Evolutionary conservation across 352 stramenopile genomes (phyloP), one percentile per base, ranked within the genome.

Genomic region (Phytophthora sansomeana): DNA sequence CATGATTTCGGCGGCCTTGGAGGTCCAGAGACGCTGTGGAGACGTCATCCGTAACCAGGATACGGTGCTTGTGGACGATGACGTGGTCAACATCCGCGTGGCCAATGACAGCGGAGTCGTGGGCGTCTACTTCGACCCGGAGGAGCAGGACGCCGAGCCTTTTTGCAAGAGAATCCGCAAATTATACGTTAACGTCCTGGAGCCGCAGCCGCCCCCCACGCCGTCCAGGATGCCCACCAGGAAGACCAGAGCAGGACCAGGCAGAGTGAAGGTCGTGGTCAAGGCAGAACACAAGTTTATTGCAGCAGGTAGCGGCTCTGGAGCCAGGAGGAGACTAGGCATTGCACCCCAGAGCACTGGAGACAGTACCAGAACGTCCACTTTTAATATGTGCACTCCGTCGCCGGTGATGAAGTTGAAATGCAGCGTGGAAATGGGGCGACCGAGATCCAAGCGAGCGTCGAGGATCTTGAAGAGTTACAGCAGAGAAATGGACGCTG

Each of bases 401-500:
- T 95, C 87, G 28, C 87, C 87, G 0, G 83, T 92, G 54, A 85
- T 90, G 66, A 92, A 91, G 51, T 64, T 94, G 24, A 89, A 90
- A 36, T 90, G 71, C 64, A 92, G 76, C 6, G 85, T 92, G 28
- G 83, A 93, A 28, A 90, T 95, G 75, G 87, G 87, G 2, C 77
- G 76, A 3, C 87, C 87, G 28, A 65, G 78, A 32, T 87, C 85
- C 3, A 95, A 95, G 46, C 81, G 80, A 41, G 76, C 80, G 19
- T 76, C 81, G 3, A 67, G 72, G 13, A 68, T 77, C 13, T 41
- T 87, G n/a, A 74, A 70, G 39, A 80, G 62, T 21, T 77, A 76
- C 36, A 78, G 75, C 29, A 75, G 72, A 52, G 82, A 83, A 38
- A 88, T 90, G 32, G 80, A 89, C 41, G 74, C 69, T 6, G 84